Base-by-base conservation (phyloP, 108 stramenopile species). In the Pseudonitzschia delicatissima region DNA sequence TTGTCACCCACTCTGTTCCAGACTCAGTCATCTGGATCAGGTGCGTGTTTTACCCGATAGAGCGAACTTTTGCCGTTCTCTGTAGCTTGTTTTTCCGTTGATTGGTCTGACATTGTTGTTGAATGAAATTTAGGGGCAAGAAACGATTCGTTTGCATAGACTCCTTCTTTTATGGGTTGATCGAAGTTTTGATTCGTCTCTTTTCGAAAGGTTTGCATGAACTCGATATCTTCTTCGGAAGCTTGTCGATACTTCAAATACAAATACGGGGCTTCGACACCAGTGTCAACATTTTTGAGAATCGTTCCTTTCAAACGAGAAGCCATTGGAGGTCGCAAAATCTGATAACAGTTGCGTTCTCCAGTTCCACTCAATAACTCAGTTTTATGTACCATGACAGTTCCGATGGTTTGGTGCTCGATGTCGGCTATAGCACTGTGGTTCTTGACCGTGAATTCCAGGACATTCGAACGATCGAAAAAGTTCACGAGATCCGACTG, bases 21-120 rank as follows among this genome's bases (percentile, higher is more conserved):
- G 58, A 68, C n/a, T 64, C 68, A n/a, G n/a, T 78, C 66, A 9
- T 85, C 78, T 8, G 86, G 88, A 69, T 90, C 86, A 7, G 88
- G 82, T 18, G 59, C 73, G 20, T 85, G 88, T 27, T 80, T 69
- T 12, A 84, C 68, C 11, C 76, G 76, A 49, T 72, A n/a, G 33
- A 57, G n/a, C 2, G 20, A 7, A 21, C 47, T 23, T 3, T 2
- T 48, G 47, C 4, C n/a, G 7, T 18, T 21, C 13, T 48, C 20
- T 18, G 47, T 48, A 15, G 11, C 2, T 42, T 42, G 15, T 15
- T 15, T 42, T 42, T 42, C 40, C 40, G 40, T 42, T 15, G 40
- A 42, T 2, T 15, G 40, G 13, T 51, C n/a, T 27, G 12, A 13
- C 23, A 33, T 31, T 58, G 57, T 9, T 11, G 26, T 58, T 11